Conservation (phyloP, 306 rosid genomes). For the Coriaria nepalensis region DNA sequence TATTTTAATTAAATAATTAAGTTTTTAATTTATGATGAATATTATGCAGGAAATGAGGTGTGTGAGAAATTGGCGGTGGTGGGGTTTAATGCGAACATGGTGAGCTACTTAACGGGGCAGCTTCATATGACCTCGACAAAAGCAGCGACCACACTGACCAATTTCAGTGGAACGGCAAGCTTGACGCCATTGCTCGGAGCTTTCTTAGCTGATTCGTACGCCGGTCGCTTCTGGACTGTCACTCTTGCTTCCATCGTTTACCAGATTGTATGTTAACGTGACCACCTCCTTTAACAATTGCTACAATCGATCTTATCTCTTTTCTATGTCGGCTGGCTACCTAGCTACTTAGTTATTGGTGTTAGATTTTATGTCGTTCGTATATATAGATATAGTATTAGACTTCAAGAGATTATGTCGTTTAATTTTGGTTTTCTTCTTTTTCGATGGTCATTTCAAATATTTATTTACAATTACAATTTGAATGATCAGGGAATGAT, state of each 20-base stretch:
- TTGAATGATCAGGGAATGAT: slow-evolving; percentile 54
- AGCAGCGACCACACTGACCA: slow-evolving; percentile 86
- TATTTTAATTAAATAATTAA: neutral
- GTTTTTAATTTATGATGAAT: too few relatives aligned
- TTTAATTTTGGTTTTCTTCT: too few relatives aligned
- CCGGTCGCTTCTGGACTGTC: slow-evolving; percentile 78
- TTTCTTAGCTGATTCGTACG: slow-evolving; percentile 62
- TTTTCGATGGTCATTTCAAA: too few relatives aligned
- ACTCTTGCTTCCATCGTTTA: slow-evolving; percentile 58
- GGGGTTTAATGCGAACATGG: slow-evolving; percentile 71
- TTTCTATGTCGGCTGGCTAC: too few relatives aligned
- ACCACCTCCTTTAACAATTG: too few relatives aligned
- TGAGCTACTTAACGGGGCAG: slow-evolving; percentile 73
- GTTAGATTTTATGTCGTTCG: neutral
- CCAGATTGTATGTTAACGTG: slow-evolving; percentile 31
- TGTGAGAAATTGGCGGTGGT: slow-evolving; percentile 93
- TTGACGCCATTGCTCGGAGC: slow-evolving; percentile 92
- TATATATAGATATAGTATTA: too few relatives aligned
- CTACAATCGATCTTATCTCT: too few relatives aligned
- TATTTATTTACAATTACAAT: too few relatives aligned
- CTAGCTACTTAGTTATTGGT: neutral
- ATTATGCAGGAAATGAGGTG: slow-evolving; percentile 53
- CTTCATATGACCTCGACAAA: slow-evolving; percentile 77
- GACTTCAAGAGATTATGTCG: too few relatives aligned
- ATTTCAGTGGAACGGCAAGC: slow-evolving; percentile 72